A percentile compares a stretch with the other conserved stretches of the same genome.
phyloP scores from a whole-genome alignment of 176 grass and related monocot genomes.

The Musa troglodytarum region DNA sequence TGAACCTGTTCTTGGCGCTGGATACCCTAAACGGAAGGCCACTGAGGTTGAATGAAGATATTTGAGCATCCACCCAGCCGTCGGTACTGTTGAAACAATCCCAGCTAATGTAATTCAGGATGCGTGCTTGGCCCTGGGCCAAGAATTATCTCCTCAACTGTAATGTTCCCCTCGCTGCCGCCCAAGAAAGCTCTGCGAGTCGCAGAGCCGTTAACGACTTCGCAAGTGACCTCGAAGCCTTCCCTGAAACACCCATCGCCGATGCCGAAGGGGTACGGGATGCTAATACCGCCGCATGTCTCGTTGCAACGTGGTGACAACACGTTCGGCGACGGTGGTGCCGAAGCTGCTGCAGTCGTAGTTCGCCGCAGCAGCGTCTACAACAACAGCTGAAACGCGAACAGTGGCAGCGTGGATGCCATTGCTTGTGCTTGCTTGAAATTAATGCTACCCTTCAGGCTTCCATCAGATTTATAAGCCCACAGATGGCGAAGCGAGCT shows the following conservation, averaged over 20 bases:
- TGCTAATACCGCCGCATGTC: neutral
- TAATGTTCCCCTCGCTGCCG: neutral
- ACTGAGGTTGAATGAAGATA: neutral
- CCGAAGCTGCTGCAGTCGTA: neutral
- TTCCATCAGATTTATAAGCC: too few relatives aligned
- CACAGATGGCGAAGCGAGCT: too few relatives aligned
- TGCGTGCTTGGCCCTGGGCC: neutral
- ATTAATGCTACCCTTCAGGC: too few relatives aligned
- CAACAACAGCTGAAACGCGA: too few relatives aligned
- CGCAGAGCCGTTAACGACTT: neutral
- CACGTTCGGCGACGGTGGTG: neutral
- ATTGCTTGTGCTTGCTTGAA: too few relatives aligned
- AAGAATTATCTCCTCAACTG: neutral
- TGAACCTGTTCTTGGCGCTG: neutral
- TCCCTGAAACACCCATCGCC: neutral
- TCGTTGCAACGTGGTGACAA: neutral
- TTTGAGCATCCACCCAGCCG: neutral
- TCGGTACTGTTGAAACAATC: neutral
- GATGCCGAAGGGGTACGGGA: neutral
- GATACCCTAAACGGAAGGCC: neutral
- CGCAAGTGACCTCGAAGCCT: conserved; percentile 3
- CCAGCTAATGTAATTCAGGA: neutral
- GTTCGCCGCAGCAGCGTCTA: neutral
- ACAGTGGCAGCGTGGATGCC: too few relatives aligned
- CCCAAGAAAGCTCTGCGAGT: neutral